A percentile compares a stretch with the other conserved stretches of the same genome.
Conservation (phyloP, 2,329 filamentous ascomycete genomes). For the Grosmannia serpens region DNA sequence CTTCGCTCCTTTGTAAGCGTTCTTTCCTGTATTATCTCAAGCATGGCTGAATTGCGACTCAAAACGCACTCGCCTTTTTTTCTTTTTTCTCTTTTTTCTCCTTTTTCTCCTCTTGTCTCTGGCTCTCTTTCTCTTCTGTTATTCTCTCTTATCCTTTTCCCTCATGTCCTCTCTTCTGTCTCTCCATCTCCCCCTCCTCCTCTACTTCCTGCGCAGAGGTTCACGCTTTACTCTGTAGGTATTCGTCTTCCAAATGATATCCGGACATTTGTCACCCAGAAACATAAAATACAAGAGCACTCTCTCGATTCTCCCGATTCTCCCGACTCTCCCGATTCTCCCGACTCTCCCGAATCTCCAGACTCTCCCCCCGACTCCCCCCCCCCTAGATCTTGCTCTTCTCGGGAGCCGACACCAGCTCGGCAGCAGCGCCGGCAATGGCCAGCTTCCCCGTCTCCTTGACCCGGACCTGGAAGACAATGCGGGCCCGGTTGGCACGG, state of each 20-base stretch:
- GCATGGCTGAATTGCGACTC: no score
- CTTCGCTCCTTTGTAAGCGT: neutral
- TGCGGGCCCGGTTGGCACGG: slow-evolving; percentile 12
- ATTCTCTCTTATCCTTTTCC: neutral
- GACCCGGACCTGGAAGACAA: slow-evolving; percentile 79
- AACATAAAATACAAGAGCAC: neutral
- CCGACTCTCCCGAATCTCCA: neutral
- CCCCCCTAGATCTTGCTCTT: slow-evolving; percentile 18
- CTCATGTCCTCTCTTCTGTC: neutral
- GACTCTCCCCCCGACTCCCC: neutral
- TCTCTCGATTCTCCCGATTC: no score
- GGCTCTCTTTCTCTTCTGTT: neutral
- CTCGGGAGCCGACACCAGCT: slow-evolving; percentile 35
- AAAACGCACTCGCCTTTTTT: neutral
- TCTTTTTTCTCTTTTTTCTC: neutral
- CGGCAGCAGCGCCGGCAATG: slow-evolving; percentile 69
- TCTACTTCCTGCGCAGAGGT: no score
- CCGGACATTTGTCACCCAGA: neutral
- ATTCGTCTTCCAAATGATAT: no score
- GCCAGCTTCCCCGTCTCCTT: slow-evolving; percentile 88
- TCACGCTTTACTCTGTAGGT: no score
- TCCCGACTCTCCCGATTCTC: neutral
- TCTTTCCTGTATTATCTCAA: neutral
- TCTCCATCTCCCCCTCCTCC: no score
- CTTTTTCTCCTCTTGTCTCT: neutral